phyloP scores from a whole-genome alignment of 2,329 filamentous ascomycete species.

The Magnaporthiopsis rhizophila region DNA sequence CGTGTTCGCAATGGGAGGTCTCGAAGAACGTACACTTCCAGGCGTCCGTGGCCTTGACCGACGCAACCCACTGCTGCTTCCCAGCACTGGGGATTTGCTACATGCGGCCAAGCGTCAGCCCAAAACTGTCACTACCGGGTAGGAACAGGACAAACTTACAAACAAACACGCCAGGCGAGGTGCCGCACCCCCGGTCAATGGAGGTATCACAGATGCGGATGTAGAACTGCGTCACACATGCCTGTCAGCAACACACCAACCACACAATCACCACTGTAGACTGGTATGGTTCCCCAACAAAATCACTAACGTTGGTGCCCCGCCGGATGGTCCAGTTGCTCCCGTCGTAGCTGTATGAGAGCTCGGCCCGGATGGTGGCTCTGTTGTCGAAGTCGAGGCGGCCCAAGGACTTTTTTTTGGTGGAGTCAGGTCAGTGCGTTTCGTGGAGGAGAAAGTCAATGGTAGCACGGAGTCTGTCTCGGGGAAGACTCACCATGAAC shows the following conservation, averaged over 20 bases:
- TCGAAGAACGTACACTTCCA: neutral
- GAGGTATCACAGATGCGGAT: neutral
- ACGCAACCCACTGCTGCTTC: slow-evolving; percentile 1
- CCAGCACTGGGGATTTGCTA: neutral
- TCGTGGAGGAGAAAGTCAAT: no score
- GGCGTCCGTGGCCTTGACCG: neutral
- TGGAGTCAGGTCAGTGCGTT: no score
- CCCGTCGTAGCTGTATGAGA: slow-evolving; percentile 2
- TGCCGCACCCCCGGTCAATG: neutral
- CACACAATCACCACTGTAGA: no score
- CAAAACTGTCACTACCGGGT: neutral
- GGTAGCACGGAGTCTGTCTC: no score
- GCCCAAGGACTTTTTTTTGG: neutral
- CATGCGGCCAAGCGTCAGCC: no score
- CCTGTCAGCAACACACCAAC: no score
- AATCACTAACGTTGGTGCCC: neutral
- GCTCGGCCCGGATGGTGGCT: neutral
- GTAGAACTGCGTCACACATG: neutral
- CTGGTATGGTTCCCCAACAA: no score
- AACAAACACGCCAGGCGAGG: slow-evolving; percentile 1
- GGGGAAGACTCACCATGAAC: neutral
- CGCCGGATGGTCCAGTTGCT: neutral
- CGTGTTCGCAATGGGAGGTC: neutral
- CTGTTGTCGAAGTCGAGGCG: neutral
- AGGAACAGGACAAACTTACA: neutral